Evolutionary conservation across 2,329 filamentous ascomycete genomes (phyloP), one percentile per base, ranked within the genome.

Genomic region (Aspergillus piperis): DNA sequence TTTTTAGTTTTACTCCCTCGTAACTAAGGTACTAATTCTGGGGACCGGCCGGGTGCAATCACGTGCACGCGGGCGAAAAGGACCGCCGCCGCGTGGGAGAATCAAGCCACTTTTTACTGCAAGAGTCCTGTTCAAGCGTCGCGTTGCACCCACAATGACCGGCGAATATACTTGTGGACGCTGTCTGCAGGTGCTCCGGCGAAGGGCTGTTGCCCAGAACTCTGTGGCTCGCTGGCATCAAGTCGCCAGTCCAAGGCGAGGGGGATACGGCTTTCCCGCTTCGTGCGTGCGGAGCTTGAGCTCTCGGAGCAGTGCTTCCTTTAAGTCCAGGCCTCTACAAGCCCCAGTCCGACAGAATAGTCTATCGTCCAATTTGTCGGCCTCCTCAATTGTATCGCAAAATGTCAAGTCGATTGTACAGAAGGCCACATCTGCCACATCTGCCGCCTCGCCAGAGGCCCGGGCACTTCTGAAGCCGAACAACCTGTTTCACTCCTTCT

Each of bases 401-500:
- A 65, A 44, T 48, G 32, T 70, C 32, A 56, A 64, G n/a, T 54
- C 68, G n/a, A 38, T 66, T 21, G 54, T 68, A 8, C 71, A 72
- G 58, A 69, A 68, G 39, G 68, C 71, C 21, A 55, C 58, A 15
- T 68, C 70, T 15, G 67, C 72, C 30, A 71, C 71, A 0, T 62
- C 67, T 8, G 63, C 61, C 15, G 52, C 64, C 19, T 62, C 67
- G 15, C 60, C 66, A 57, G 69, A 74, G 57, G 57, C 68, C 36
- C 70, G 71, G 71, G 66, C 75, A 5, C 75, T 86, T 51, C 83
- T 96, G 25, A 82, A 82, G 64, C 83, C 87, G 54, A 87, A 96
- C 78, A 90, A 97, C 73, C 88, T 99, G 59, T 99, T 98, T 82
- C 94, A 99, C 77, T 87, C 91, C 8, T 96, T 95, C 76, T 91